Percentiles rank a stretch among this genome's conserved stretches.
phyloP scores from a whole-genome alignment of 2,329 filamentous ascomycete genomes.

The Apiospora marii region DNA sequence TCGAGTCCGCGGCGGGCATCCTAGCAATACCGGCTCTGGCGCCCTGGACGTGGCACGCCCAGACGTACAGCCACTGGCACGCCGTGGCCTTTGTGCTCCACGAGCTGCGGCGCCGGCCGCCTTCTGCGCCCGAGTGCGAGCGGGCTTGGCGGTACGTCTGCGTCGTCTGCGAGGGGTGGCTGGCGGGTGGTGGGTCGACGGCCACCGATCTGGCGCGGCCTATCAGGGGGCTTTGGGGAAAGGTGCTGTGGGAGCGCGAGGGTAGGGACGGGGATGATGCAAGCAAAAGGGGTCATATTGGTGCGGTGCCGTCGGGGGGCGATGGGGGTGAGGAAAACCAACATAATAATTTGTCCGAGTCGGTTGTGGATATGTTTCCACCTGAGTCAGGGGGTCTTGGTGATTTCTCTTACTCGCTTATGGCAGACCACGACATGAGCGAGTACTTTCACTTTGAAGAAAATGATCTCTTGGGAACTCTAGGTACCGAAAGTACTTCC shows the following conservation, averaged over 20 bases:
- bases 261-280: neutral
- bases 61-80: slow-evolving; percentile 29
- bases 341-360: too few species aligned
- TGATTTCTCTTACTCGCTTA: neutral
- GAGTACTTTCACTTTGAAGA: neutral
- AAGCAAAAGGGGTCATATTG: neutral
- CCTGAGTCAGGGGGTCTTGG: neutral
- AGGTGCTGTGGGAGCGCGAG: neutral
- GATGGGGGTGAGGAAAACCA: neutral
- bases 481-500: neutral
- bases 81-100: slow-evolving; percentile 30
- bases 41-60: slow-evolving; percentile 25
- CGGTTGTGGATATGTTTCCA: neutral
- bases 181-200: neutral
- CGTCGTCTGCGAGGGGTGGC: neutral
- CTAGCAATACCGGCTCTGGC: slow-evolving; percentile 12
- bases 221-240: neutral
- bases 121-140: slow-evolving; percentile 25
- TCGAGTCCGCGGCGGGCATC: slow-evolving; percentile 16
- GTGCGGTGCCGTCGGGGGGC: neutral
- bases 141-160: slow-evolving; percentile 29
- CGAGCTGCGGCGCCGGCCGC: slow-evolving; percentile 28
- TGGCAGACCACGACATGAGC: neutral
- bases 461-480: neutral
- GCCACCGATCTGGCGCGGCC: neutral